Evolutionary conservation across 257 asterid species (phyloP), one percentile per base, ranked within the genome.

Genomic region (Cordia subcordata): DNA sequence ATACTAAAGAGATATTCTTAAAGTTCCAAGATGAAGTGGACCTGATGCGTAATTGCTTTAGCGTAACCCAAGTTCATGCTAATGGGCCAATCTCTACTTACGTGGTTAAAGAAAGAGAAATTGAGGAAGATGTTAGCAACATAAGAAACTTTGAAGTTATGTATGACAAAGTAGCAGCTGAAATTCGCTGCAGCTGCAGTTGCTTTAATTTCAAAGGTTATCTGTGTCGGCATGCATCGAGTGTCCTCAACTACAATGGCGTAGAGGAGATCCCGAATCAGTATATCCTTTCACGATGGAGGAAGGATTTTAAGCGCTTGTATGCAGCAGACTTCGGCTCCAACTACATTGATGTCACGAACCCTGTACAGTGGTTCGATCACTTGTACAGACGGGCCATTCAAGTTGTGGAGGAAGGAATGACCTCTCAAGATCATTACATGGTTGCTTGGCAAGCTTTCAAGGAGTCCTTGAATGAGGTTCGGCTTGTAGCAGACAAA

Each of bases 341-440:
- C 55, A 54, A 57, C 32, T 18, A 20, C 37, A 60, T 75, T n/a
- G 77, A 75, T 60, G 16, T 64, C 13, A 55, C 56, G 5, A 71
- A 67, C 45, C 77, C 62, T 22, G 66, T 75, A 61, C 81, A 75
- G n/a, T 65, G 68, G 74, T 70, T 49, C 33, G 71, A 71, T 63
- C 77, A 75, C 61, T 58, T 75, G 66, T 72, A 70, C 46, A 75
- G 74, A 63, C 55, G 74, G 1, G 77, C 71, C 53, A 62, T 71
- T 53, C 74, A 75, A 60, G 72, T 71, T 40, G 77, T 68, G n/a
- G 81, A 75, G 33, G 74, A 70, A 67, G 81, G 77, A 51, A 60
- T 67, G 66, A 50, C 11, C 15, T 71, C 81, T 49, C 70, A 63
- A 59, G 72, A 71, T 51, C 81, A 71, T 33, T 71, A 63, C 54